phyloP scores from a whole-genome alignment of 2,329 filamentous ascomycete genomes.

The Epichloe amarillans region DNA sequence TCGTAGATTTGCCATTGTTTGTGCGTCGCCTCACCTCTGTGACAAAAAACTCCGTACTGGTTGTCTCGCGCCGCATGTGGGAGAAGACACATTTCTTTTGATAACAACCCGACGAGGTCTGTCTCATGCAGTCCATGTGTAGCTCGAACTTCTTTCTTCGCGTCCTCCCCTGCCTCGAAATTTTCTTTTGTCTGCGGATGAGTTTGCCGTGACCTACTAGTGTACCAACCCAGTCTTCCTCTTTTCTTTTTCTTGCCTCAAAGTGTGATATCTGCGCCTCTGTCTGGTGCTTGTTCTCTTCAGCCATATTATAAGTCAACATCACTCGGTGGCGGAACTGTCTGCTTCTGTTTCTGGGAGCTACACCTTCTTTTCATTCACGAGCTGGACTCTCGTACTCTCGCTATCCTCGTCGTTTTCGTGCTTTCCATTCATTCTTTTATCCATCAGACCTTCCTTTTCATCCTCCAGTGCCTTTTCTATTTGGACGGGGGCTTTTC shows the following conservation, averaged over 20 bases:
- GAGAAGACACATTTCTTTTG: constrained; percentile 1
- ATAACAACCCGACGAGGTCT: neutral
- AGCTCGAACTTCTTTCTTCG: neutral
- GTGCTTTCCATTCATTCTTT: neutral
- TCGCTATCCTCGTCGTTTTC: neutral
- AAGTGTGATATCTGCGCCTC: neutral
- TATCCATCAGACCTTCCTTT: neutral
- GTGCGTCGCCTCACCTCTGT: neutral
- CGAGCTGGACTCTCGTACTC: neutral
- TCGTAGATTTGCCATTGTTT: neutral
- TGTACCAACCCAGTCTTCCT: neutral
- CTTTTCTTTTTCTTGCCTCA: neutral
- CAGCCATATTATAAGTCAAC: neutral
- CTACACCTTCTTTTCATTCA: neutral
- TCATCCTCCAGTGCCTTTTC: neutral
- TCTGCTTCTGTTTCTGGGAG: neutral
- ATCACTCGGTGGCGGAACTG: neutral
- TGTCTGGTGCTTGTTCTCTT: neutral
- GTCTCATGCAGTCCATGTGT: neutral
- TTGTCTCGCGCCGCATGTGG: neutral
- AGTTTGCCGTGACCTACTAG: neutral
- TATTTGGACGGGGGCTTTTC: neutral
- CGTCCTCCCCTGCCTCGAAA: neutral
- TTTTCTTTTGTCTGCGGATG: neutral
- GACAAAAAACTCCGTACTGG: neutral